Percentiles rank a stretch among this genome's conserved stretches.
phyloP scores from a whole-genome alignment of 2,329 filamentous ascomycete genomes.

The Fusarium avenaceum region DNA sequence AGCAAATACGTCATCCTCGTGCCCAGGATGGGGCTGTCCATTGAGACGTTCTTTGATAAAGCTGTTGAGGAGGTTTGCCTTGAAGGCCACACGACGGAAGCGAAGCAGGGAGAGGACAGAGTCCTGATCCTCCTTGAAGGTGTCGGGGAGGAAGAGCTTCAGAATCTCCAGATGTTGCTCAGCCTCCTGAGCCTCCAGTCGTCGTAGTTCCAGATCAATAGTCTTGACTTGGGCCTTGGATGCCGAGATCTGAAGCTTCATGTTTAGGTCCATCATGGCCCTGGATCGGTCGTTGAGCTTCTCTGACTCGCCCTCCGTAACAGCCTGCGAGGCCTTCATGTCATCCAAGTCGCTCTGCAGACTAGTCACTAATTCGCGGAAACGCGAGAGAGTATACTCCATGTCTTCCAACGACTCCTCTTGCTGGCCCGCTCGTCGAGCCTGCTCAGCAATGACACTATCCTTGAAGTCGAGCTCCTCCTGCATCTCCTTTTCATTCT shows the following conservation, averaged over 20 bases:
- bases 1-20: conserved; percentile 83
- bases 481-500: conserved; percentile 94
- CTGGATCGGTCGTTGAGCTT: conserved; percentile 89
- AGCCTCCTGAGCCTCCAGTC: conserved; percentile 89
- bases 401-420: conserved; percentile 86
- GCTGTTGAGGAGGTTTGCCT: conserved; percentile 81
- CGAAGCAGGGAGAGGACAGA: conserved; percentile 90
- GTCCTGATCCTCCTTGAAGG: conserved; percentile 82
- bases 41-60: conserved; percentile 85
- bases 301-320: conserved; percentile 92
- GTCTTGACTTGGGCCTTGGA: conserved; percentile 94
- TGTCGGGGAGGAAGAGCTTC: conserved; percentile 88
- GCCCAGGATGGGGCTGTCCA: conserved; percentile 73
- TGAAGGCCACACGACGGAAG: conserved; percentile 90
- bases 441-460: conserved; percentile 84
- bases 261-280: conserved; percentile 96
- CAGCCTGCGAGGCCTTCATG: conserved; percentile 90
- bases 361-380: conserved; percentile 88
- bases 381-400: conserved; percentile 89
- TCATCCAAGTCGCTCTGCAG: conserved; percentile 90
- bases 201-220: conserved; percentile 89
- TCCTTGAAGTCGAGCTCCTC: conserved; percentile 94
- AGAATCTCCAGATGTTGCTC: conserved; percentile 90
- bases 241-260: conserved; percentile 91
- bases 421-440: conserved; percentile 78